Conservation (phyloP, 306 rosid genomes). For the Ormosia emarginata region DNA sequence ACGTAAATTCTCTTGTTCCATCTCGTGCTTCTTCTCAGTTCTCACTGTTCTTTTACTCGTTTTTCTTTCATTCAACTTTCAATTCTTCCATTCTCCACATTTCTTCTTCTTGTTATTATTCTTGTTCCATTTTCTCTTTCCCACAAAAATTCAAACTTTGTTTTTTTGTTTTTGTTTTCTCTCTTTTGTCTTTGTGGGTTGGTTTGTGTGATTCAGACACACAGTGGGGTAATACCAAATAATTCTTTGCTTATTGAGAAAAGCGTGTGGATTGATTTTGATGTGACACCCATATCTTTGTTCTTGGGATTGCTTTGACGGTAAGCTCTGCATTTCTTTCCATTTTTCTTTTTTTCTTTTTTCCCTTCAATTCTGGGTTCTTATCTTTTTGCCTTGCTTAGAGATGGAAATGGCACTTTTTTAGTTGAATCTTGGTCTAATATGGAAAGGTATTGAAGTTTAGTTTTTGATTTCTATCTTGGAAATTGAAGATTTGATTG, state of each 20-base stretch:
- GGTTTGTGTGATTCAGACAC: slow-evolving; percentile 31
- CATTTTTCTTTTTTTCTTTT: not conserved
- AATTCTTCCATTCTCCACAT: slow-evolving; percentile 29
- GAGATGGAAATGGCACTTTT: slow-evolving; percentile 33
- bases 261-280: slow-evolving; percentile 36
- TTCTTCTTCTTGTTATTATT: slow-evolving; percentile 25
- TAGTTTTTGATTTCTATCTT: slow-evolving; percentile 1
- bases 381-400: slow-evolving; percentile 17
- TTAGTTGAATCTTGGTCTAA: slow-evolving; percentile 9
- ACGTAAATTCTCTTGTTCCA: not conserved
- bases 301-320: slow-evolving; percentile 57
- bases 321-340: slow-evolving; percentile 50
- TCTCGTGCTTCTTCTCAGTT: not conserved
- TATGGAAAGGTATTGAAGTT: slow-evolving; percentile 16
- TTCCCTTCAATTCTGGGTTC: not conserved
- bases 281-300: slow-evolving; percentile 43
- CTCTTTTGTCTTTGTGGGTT: slow-evolving; percentile 4
- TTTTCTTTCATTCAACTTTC: not conserved
- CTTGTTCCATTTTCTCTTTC: slow-evolving; percentile 19
- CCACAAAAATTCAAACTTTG: not conserved
- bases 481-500: slow-evolving; percentile 16
- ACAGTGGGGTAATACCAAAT: slow-evolving; percentile 2
- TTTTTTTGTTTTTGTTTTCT: not conserved
- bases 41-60: not conserved
- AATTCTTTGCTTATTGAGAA: slow-evolving; percentile 47